Evolutionary conservation across 257 asterid genomes (phyloP).

Genomic region (Solanum bukasovii): DNA sequence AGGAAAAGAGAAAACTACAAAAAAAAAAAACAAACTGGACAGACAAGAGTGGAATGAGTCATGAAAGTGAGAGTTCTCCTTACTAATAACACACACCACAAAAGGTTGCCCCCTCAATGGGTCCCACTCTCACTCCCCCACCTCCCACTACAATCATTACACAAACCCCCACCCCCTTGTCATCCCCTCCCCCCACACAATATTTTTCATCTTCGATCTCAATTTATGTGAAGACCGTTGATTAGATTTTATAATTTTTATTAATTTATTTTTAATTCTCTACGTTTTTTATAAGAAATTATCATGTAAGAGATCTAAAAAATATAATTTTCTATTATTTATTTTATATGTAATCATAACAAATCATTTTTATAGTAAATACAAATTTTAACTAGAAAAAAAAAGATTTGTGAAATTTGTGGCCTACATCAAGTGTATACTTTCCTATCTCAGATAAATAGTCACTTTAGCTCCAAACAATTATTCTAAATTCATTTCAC

Average conservation of each 20-base stretch:
- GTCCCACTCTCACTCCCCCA: background rate
- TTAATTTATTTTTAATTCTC: no score
- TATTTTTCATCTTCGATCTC: background rate
- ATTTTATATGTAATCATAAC: background rate
- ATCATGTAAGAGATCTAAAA: no score
- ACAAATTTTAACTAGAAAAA: background rate
- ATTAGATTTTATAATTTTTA: background rate
- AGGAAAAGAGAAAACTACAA: background rate
- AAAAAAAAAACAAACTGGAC: background rate
- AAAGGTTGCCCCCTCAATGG: conserved; percentile 12
- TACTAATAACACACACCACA: conserved; percentile 15
- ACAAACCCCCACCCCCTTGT: background rate
- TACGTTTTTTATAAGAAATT: background rate
- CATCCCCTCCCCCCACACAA: background rate
- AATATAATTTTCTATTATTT: no score
- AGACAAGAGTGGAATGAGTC: background rate
- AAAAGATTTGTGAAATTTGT: background rate
- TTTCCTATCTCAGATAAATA: background rate
- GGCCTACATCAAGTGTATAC: background rate
- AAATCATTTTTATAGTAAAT: background rate
- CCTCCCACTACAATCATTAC: conserved; percentile 7
- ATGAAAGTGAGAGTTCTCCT: conserved; percentile 13
- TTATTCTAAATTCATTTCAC: background rate
- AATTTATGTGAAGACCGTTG: background rate
- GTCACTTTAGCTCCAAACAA: background rate